Conservation (phyloP, 192 early-diverging fungal species). For the Entomortierella parvispora region DNA sequence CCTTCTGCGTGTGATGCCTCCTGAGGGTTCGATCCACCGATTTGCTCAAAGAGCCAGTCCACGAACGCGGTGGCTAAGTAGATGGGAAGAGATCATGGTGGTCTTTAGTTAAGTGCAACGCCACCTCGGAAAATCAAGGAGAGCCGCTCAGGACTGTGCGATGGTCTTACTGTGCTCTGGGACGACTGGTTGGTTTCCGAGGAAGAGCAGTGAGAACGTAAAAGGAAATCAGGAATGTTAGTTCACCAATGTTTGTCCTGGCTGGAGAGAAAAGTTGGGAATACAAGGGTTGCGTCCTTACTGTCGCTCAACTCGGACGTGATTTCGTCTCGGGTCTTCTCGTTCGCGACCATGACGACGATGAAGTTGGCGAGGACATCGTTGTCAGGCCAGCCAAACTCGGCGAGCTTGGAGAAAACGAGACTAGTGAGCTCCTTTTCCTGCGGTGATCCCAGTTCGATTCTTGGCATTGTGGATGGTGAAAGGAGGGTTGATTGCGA, state of each 20-base stretch:
- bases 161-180: too few relatives aligned
- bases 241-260: background rate
- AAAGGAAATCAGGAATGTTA: background rate
- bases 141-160: background rate
- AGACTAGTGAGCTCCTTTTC: background rate
- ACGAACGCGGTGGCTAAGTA: conserved; percentile 24
- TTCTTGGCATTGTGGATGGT: background rate
- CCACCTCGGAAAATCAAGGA: background rate
- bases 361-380: conserved; percentile 50
- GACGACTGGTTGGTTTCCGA: too few relatives aligned
- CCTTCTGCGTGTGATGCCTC: background rate
- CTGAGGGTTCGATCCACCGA: background rate
- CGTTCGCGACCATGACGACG: conserved; percentile 51
- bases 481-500: background rate
- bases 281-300: conserved; percentile 7
- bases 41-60: conserved; percentile 28
- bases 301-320: conserved; percentile 36
- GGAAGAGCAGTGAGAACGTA: background rate
- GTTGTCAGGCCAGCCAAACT: conserved; percentile 45
- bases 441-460: background rate
- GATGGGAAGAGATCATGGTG: background rate
- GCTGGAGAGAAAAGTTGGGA: background rate
- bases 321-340: conserved; percentile 36
- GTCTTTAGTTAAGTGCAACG: background rate
- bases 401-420: conserved; percentile 27